Evolutionary conservation across 2,329 filamentous ascomycete species (phyloP).

Genomic region (Exophiala lecanii-corni): DNA sequence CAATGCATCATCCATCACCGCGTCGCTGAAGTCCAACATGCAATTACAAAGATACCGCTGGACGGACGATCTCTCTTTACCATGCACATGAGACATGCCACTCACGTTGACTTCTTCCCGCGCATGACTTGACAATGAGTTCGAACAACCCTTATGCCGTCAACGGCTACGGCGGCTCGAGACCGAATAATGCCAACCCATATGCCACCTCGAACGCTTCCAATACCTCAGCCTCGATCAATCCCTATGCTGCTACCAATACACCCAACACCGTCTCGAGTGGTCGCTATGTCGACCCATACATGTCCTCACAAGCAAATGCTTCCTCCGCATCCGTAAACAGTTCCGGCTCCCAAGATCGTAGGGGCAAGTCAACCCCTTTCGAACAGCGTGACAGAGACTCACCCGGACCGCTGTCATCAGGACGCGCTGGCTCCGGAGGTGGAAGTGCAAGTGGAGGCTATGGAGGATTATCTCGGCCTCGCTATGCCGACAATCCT

Average conservation of each 20-base stretch:
- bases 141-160: slow-evolving; percentile 10
- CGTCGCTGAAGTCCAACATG: background rate
- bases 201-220: slow-evolving; percentile 9
- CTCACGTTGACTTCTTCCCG: background rate
- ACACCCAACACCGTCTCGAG: slow-evolving; percentile 14
- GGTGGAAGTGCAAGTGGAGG: slow-evolving; percentile 14
- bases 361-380: slow-evolving; percentile 22
- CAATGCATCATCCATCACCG: background rate
- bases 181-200: slow-evolving; percentile 3
- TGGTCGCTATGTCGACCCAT: slow-evolving; percentile 21
- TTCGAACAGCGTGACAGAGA: slow-evolving; percentile 23
- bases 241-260: slow-evolving; percentile 22
- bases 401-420: slow-evolving; percentile 11
- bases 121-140: slow-evolving; percentile 3
- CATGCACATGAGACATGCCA: background rate
- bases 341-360: slow-evolving; percentile 23
- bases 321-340: slow-evolving; percentile 24
- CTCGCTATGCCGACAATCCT: background rate
- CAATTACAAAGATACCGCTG: background rate
- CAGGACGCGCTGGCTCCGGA: slow-evolving; percentile 13
- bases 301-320: slow-evolving; percentile 22
- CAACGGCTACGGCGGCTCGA: slow-evolving; percentile 9
- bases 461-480: slow-evolving; percentile 22
- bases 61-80: background rate
- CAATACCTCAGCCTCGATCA: slow-evolving; percentile 10